Evolutionary conservation across 768 basidiomycete species (phyloP).

Genomic region (Serendipita indica): DNA sequence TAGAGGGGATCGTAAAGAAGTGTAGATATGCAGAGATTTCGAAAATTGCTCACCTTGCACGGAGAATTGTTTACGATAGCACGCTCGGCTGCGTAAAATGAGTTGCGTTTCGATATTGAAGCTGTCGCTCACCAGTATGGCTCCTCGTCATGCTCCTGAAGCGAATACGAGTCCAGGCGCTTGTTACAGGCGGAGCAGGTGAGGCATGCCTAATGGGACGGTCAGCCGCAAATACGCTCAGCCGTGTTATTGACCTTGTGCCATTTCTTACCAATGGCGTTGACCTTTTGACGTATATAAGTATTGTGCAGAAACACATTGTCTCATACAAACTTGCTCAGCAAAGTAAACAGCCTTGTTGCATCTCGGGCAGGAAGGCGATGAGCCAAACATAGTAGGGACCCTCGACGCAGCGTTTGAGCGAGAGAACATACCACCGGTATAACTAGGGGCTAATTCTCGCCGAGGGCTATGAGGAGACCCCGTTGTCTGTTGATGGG

Average conservation of each 20-base stretch:
- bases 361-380: slow-evolving; percentile 54
- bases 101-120: too few relatives aligned
- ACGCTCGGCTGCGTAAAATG: too few relatives aligned
- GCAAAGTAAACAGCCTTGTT: slow-evolving; percentile 72
- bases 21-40: neutral
- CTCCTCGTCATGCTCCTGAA: slow-evolving; percentile 10
- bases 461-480: neutral
- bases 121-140: too few relatives aligned
- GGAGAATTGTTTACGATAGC: too few relatives aligned
- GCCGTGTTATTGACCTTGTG: slow-evolving; percentile 6
- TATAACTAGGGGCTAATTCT: slow-evolving; percentile 20
- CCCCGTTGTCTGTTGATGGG: neutral
- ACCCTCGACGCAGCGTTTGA: neutral
- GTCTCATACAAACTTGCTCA: slow-evolving; percentile 41
- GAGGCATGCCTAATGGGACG: slow-evolving; percentile 4
- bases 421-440: slow-evolving; percentile 17
- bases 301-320: neutral
- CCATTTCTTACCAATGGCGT: slow-evolving; percentile 12
- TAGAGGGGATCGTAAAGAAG: neutral
- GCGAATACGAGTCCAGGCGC: slow-evolving; percentile 5
- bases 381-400: slow-evolving; percentile 10
- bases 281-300: slow-evolving; percentile 5
- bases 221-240: neutral
- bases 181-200: slow-evolving; percentile 5
- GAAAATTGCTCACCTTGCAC: neutral